Evolutionary conservation across 306 rosid genomes (phyloP).

Genomic region (Dryas octopetala): DNA sequence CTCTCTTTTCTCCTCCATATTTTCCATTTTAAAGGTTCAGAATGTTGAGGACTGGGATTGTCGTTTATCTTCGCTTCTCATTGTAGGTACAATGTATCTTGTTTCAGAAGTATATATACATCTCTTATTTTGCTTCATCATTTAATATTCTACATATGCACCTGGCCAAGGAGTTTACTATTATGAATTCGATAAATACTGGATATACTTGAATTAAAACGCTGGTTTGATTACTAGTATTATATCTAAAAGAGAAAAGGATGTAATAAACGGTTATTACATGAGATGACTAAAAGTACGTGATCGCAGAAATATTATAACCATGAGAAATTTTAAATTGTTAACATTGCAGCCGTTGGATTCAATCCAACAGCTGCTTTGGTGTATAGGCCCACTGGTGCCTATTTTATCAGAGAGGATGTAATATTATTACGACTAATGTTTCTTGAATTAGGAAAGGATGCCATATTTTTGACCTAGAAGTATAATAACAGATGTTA

Average conservation of each 20-base stretch:
- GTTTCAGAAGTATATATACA: neutral
- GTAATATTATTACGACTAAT: too few species aligned
- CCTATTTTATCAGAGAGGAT: too few species aligned
- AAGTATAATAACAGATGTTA: too few species aligned
- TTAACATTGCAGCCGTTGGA: too few species aligned
- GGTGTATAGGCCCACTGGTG: too few species aligned
- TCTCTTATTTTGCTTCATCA: neutral
- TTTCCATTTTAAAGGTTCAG: neutral
- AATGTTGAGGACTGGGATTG: conserved; percentile 2
- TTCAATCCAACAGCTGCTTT: too few species aligned
- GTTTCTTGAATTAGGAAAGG: too few species aligned
- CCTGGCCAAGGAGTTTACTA: neutral
- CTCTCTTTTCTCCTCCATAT: neutral
- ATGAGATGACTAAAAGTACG: neutral
- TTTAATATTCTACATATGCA: neutral
- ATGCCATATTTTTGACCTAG: too few species aligned
- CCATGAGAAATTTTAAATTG: neutral
- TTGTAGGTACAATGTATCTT: neutral
- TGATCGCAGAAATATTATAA: too few species aligned
- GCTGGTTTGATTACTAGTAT: neutral
- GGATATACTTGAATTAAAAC: neutral
- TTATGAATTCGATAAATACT: neutral
- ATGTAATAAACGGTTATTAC: neutral
- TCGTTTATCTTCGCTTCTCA: neutral
- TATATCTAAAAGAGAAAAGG: neutral